These are phyloP conservation scores for Phytophthora europaea DNA, from an alignment of 352 stramenopile species.

Conservation along the genomic window DNA sequence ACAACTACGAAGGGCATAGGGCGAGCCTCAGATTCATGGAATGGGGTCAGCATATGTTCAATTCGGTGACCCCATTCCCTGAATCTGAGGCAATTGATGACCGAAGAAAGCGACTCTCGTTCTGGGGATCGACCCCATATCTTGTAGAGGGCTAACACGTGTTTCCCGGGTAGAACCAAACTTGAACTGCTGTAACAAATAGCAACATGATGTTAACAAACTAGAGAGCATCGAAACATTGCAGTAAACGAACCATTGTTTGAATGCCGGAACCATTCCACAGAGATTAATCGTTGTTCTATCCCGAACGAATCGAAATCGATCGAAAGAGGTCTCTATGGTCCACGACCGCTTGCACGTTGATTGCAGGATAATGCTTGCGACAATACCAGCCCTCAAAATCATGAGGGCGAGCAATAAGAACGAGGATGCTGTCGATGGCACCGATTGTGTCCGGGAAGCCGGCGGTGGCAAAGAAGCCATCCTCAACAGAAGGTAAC, in stretches of 20 bases:
- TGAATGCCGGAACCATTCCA: slow-evolving; percentile 28
- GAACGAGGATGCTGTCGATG: slow-evolving; percentile 24
- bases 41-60: too few relatives aligned
- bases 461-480: slow-evolving; percentile 5
- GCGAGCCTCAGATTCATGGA: too few relatives aligned
- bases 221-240: not conserved
- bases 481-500: not conserved
- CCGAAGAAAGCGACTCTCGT: too few relatives aligned
- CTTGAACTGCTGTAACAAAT: not conserved
- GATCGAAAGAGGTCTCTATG: not conserved
- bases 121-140: too few relatives aligned
- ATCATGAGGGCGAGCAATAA: not conserved
- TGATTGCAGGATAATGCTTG: not conserved
- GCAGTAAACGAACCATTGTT: not conserved
- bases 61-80: too few relatives aligned
- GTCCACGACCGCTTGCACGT: not conserved
- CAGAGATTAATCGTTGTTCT: slow-evolving; percentile 29
- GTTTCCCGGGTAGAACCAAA: slow-evolving; percentile 14
- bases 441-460: slow-evolving; percentile 22
- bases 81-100: too few relatives aligned
- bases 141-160: not conserved
- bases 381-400: not conserved
- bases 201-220: not conserved
- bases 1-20: too few relatives aligned
- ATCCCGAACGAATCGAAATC: not conserved